Evolutionary conservation across 2,329 filamentous ascomycete genomes (phyloP), one percentile per base, ranked within the genome.

Genomic region (Leptographium wingfieldii): DNA sequence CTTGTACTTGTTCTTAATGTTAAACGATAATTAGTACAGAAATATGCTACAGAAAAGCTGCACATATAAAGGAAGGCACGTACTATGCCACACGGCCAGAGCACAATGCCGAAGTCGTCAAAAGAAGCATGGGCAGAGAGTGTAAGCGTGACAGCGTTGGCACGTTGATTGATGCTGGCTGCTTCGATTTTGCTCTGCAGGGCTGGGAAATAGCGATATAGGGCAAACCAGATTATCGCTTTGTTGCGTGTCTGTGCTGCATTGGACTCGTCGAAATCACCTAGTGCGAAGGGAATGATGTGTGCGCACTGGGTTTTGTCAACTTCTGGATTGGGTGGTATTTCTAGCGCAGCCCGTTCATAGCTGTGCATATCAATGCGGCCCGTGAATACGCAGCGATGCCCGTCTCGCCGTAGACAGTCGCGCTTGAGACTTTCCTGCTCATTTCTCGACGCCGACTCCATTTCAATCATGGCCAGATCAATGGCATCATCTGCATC

Each of bases 121-220:
- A 57, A 57, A 22, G 35, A 48, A 25, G 12, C 9, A 57, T n/a
- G 38, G 22, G 19, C 27, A 10, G 38, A 33, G 10, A n/a, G 11
- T 22, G 29, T 22, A 10, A 57, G 40, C 0, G 31, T 57, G 12
- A 52, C 38, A 10, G 56, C 56, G n/a, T 57, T 57, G 1, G 43
- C 56, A 19, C 31, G 56, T 29, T 57, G 57, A 56, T 63, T 60
- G 29, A 64, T 56, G 46, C 33, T 64, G 16, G 54, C 31, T 27
- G 61, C 54, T 25, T 58, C 55, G 22, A 61, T 57, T n/a, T 52
- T 55, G 40, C n/a, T n/a, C n/a, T 40, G 7, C 1, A 60, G 10
- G 5, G 29, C 57, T 2, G 59, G 63, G 38, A 63, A 64, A n/a
- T 64, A 64, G 1, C 59, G 57, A 43, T 62, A 51, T 5, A 64